Conservation (phyloP, 106 monocot species). For the Iris macrosiphon region DNA sequence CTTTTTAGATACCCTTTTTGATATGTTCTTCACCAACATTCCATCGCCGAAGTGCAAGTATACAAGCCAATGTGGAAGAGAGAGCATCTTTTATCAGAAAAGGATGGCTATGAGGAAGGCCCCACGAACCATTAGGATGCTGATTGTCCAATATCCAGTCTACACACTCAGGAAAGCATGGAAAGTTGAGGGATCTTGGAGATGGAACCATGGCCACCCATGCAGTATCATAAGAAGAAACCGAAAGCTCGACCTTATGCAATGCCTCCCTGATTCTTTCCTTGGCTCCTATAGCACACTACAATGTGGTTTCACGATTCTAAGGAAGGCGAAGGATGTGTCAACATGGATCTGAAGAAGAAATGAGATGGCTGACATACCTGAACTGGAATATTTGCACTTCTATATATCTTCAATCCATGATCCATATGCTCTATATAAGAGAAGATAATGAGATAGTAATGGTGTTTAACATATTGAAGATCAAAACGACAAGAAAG, state of each 20-base stretch:
- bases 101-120: slow-evolving; percentile 14
- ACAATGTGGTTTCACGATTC: neutral
- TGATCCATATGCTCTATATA: too few species aligned
- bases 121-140: slow-evolving; percentile 77
- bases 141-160: slow-evolving; percentile 89
- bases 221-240: slow-evolving; percentile 81
- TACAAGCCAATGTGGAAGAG: slow-evolving; percentile 73
- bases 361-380: neutral
- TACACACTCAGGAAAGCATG: slow-evolving; percentile 78
- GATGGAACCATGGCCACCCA: slow-evolving; percentile 95
- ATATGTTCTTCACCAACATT: slow-evolving; percentile 60
- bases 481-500: neutral
- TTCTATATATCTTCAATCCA: too few species aligned
- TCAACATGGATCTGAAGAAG: too few species aligned
- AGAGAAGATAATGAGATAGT: too few species aligned
- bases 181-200: slow-evolving; percentile 26
- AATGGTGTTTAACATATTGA: neutral
- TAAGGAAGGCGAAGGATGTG: too few species aligned
- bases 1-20: slow-evolving; percentile 50
- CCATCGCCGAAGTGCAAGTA: slow-evolving; percentile 78
- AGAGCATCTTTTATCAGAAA: slow-evolving; percentile 50
- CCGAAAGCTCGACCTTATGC: slow-evolving; percentile 27
- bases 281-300: slow-evolving; percentile 16
- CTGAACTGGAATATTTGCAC: neutral
- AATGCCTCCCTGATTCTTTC: slow-evolving; percentile 47